A percentile compares a stretch with the other conserved stretches of the same genome.
phyloP scores from a whole-genome alignment of 495 filamentous ascomycete species.

The Margaritispora aquatica region DNA sequence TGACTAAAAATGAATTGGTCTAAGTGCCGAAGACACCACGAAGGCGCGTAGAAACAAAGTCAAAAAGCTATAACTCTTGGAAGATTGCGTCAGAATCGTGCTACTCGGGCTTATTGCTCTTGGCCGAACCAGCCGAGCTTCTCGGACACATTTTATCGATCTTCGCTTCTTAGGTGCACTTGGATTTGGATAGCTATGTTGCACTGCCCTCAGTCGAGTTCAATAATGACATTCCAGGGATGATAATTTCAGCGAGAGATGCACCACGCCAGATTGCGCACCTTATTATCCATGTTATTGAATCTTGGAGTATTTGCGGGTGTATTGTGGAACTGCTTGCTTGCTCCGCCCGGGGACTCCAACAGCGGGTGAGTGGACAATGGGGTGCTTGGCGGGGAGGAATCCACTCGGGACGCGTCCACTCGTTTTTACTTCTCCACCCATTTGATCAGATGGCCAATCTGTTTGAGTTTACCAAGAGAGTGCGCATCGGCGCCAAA shows the following conservation, averaged over 20 bases:
- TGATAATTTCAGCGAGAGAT: background rate
- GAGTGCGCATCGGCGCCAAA: background rate
- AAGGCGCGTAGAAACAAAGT: slow-evolving; percentile 5
- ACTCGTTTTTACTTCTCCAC: background rate
- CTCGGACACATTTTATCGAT: no score
- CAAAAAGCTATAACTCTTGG: background rate
- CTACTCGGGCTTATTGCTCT: background rate
- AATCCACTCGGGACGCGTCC: no score
- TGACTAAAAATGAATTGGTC: background rate
- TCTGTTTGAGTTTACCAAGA: background rate
- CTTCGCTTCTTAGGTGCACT: no score
- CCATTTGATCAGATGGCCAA: background rate
- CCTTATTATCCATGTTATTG: background rate
- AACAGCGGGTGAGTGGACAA: no score
- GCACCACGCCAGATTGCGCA: no score
- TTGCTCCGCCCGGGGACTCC: background rate
- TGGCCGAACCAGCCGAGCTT: no score
- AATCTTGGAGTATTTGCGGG: background rate
- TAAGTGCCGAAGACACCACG: background rate
- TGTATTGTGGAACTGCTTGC: background rate
- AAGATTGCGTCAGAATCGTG: background rate
- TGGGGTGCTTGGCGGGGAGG: no score
- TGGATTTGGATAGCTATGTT: no score
- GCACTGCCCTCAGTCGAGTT: background rate
- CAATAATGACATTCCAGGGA: background rate